Percentiles rank a stretch among this genome's conserved stretches.
phyloP scores from a whole-genome alignment of 768 basidiomycete species.

The Boletus rubropictus region DNA sequence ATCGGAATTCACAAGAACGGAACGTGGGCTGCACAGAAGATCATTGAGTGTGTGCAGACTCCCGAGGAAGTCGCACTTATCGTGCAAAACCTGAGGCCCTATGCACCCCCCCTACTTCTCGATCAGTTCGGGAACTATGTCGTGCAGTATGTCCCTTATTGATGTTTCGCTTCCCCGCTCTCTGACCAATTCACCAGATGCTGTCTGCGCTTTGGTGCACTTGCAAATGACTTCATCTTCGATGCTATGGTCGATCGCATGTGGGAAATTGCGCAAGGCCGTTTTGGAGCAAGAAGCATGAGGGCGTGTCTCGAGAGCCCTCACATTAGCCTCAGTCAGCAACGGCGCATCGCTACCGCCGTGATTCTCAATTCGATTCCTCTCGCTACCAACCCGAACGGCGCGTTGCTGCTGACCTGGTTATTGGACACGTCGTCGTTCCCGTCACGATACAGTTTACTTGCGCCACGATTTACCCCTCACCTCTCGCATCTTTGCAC shows the following conservation, averaged over 20 bases:
- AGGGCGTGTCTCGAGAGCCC: conserved; percentile 92
- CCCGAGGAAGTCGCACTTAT: conserved; percentile 84
- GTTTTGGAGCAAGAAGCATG: conserved; percentile 97
- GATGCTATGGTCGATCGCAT: conserved; percentile 97
- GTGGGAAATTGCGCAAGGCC: conserved; percentile 97
- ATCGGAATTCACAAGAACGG: conserved; percentile 99
- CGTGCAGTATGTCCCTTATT: conserved; percentile 60
- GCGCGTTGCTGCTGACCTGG: conserved; percentile 93
- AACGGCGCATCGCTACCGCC: conserved; percentile 91
- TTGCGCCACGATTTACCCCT: conserved; percentile 94
- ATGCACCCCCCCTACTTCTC: conserved; percentile 87
- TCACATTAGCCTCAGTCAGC: conserved; percentile 80
- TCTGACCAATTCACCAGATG: conserved; percentile 45
- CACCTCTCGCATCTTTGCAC: conserved; percentile 96
- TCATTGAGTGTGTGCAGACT: conserved; percentile 88
- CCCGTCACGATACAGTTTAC: conserved; percentile 89
- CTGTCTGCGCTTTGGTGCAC: conserved; percentile 85
- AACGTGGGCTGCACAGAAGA: conserved; percentile 99
- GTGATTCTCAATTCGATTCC: conserved; percentile 97
- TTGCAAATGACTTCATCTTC: conserved; percentile 92
- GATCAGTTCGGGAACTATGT: conserved; percentile 95
- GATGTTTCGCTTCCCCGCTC: not conserved
- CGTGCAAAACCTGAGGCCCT: conserved; percentile 82
- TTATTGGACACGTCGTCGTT: conserved; percentile 91
- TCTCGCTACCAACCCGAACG: conserved; percentile 95